These are phyloP conservation scores for Diddensiella transvaalensis DNA, from an alignment of 805 yeast genomes.

Conservation along the genomic window DNA sequence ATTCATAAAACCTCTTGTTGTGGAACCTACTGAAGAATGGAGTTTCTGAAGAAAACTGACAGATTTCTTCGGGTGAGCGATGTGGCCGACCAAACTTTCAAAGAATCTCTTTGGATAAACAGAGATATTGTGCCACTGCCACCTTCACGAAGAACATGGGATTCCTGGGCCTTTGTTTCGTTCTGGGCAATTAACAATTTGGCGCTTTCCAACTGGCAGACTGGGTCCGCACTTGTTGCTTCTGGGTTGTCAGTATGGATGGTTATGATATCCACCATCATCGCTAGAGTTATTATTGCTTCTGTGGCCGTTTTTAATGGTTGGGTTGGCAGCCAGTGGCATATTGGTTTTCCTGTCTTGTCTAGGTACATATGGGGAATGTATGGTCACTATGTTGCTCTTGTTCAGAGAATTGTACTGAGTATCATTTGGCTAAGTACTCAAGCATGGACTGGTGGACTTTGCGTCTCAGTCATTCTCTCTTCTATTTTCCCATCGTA, in stretches of 20 bases:
- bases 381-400: constrained; percentile 43
- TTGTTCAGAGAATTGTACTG: constrained; percentile 42
- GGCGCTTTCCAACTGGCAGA: constrained; percentile 33
- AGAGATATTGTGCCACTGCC: constrained; percentile 45
- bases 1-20: no score
- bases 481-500: constrained; percentile 35
- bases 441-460: constrained; percentile 47
- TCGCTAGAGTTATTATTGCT: constrained; percentile 42
- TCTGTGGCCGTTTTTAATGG: constrained; percentile 43
- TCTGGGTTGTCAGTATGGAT: constrained; percentile 44
- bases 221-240: constrained; percentile 34
- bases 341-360: constrained; percentile 47
- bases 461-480: constrained; percentile 32
- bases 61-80: not conserved
- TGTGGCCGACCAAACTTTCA: constrained; percentile 8
- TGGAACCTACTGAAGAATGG: no score
- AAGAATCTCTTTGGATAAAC: constrained; percentile 16
- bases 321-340: constrained; percentile 47
- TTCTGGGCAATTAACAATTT: constrained; percentile 28
- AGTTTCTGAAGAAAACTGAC: constrained; percentile 3
- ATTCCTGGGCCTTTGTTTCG: constrained; percentile 38
- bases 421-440: constrained; percentile 47
- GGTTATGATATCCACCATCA: constrained; percentile 42
- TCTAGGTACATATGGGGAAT: constrained; percentile 46
- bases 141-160: constrained; percentile 46